Evolutionary conservation across 345 rosid genomes (phyloP), one percentile per base, ranked within the genome.

Genomic region (Eucalyptus curtisii): DNA sequence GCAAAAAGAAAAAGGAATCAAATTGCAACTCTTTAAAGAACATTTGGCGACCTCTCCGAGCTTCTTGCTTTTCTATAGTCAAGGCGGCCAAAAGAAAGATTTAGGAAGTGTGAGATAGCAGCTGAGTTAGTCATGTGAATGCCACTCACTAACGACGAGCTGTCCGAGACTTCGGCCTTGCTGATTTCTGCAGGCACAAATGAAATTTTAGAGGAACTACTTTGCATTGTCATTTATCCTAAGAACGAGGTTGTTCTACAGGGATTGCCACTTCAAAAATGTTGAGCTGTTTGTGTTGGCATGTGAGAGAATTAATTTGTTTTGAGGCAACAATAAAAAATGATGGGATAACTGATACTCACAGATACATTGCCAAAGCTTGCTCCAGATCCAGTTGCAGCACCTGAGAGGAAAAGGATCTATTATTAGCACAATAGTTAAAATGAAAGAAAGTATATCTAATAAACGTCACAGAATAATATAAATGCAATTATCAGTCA

Each of bases 301-400:
- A 49, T 10, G 64, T 15, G 61, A 86, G 87, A 86, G 52, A 86
- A n/a, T 49, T 86, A 49, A 47, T 37, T 30, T 31, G 25, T 40
- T 31, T 86, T 17, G 8, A 86, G 42, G 87, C 64, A 19, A 49
- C 50, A 86, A 50, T 49, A 27, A 50, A 49, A 30, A 49, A 19
- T 30, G 87, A 24, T 31, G 64, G 44, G n/a, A 50, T 61, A 85
- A 53, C 30, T 71, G 86, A 87, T 90, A 93, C 99, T 95, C 91
- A 98, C 99, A 17, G 95, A 90, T 88, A 92, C 76, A 89, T 95
- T 89, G 88, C 98, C 97, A 55, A 98, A 96, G 95, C 99, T 98
- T 91, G 99, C 93, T 49, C 98, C 99, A 49, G 97, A 95, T 42
- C 93, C 95, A 7, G 94, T 91, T 90, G 95, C 93, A 90, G 92